These are phyloP conservation scores for Leishmania aethiopica DNA, from an alignment of 208 protist genomes.

Conservation along the genomic window DNA sequence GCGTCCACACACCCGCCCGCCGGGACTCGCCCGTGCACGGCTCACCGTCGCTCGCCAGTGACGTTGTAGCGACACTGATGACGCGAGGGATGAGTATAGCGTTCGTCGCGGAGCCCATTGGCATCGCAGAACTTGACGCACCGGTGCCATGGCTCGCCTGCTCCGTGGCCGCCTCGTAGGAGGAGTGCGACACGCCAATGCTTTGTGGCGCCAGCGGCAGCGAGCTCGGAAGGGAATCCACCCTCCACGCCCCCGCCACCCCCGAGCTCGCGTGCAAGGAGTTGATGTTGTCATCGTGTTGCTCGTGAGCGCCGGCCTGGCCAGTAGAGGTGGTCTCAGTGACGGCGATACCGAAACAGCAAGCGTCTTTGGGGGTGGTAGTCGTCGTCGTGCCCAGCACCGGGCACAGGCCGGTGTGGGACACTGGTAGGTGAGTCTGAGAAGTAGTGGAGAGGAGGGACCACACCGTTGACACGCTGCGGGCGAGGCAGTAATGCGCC, in stretches of 20 bases:
- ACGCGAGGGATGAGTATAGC: background rate
- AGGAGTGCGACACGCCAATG: background rate
- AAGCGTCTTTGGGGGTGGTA: background rate
- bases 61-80: constrained; percentile 4
- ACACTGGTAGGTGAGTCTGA: constrained; percentile 1
- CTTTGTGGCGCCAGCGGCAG: background rate
- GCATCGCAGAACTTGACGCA: background rate
- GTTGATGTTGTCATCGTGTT: background rate
- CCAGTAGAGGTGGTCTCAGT: background rate
- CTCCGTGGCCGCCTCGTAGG: background rate
- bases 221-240: constrained; percentile 6
- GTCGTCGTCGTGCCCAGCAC: background rate
- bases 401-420: background rate
- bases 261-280: background rate
- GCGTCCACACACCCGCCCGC: background rate
- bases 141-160: background rate
- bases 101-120: background rate
- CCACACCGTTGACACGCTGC: constrained; percentile 9
- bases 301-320: background rate
- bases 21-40: constrained; percentile 12
- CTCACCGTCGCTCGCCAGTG: constrained; percentile 26
- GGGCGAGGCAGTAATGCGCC: background rate
- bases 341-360: background rate
- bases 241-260: background rate
- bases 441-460: constrained; percentile 23